These are phyloP conservation scores for Boletus hoseneyae DNA, from an alignment of 1,284 basidiomycete species.

Conservation along the genomic window DNA sequence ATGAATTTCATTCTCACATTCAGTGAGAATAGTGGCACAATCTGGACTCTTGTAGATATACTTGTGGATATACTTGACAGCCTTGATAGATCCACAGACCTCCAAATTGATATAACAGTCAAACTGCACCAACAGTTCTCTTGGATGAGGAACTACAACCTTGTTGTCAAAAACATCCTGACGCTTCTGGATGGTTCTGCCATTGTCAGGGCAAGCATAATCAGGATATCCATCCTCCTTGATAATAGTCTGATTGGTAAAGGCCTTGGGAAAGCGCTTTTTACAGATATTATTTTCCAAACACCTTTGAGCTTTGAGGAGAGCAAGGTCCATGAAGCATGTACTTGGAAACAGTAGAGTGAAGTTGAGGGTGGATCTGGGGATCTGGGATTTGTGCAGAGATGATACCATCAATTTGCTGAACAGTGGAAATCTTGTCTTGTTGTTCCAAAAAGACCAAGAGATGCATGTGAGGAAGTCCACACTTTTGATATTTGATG, in stretches of 20 bases:
- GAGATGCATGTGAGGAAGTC: constrained; percentile 34
- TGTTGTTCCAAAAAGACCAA: constrained; percentile 13
- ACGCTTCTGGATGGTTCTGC: constrained; percentile 3
- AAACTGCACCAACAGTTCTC: no score
- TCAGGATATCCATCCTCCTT: constrained; percentile 15
- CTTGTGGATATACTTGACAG: no score
- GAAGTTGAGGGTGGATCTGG: not conserved
- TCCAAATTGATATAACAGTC: no score
- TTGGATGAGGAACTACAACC: no score
- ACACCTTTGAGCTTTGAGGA: constrained; percentile 10
- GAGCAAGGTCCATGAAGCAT: constrained; percentile 15
- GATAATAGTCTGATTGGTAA: not conserved
- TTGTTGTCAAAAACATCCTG: not conserved
- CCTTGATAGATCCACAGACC: no score
- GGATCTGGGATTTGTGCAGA: constrained; percentile 10
- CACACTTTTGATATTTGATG: constrained; percentile 17
- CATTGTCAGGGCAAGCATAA: constrained; percentile 12
- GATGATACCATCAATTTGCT: constrained; percentile 7
- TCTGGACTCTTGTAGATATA: no score
- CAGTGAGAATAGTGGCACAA: no score
- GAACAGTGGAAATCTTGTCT: constrained; percentile 1
- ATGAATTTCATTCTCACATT: no score
- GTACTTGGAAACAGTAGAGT: not conserved
- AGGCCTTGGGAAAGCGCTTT: constrained; percentile 8
- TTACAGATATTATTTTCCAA: constrained; percentile 5